Base-by-base conservation (phyloP, 768 basidiomycete species). In the Rhodotorula sphaerocarpa region DNA sequence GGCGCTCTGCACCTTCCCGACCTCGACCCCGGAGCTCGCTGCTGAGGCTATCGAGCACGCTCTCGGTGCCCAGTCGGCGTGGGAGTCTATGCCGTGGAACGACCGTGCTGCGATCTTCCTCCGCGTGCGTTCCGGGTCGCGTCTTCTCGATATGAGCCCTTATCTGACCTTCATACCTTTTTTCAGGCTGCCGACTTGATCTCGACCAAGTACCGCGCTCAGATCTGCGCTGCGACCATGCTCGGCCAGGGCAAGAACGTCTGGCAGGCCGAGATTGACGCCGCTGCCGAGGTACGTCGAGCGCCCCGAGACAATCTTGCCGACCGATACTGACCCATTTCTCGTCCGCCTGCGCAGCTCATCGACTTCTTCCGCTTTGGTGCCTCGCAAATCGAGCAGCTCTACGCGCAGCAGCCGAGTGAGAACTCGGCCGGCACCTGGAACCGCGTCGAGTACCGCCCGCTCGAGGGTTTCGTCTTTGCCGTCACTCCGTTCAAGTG, bases 201-300 rank as follows among this genome's bases (percentile, higher is more conserved):
- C 60, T 85, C 88, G 73, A 89, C 88, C 57, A 99, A 97, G 80
- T 95, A 96, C 75, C 81, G 95, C 67, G 93, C 92, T 79, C 86
- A 86, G 77, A 79, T 99, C 50, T 80, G 96, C 78, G 95, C 95
- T 45, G 91, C 93, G 44, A 97, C 93, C 47, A 95, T 99, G 77
- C 80, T 99, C 50, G 95, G 95, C 21, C 95, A 99, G 78, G 95
- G 95, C 45, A 99, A 99, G 83, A 99, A 96, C 74, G 86, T 82
- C 21, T 99, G 95, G 95, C 95, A 99, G 78, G 95, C 95, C 21
- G 95, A 99, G 80, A 97, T 99, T 66, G 95, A 99, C 75, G 90
- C 95, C 57, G 95, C 91, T 23, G 93, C 95, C 7, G 95, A 99
- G 85, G 90, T 89, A 60, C 46, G 82, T 75, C 10, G 36, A 39